These are phyloP conservation scores for Lactarius akahatsu DNA, from an alignment of 768 basidiomycete species.

Conservation along the genomic window DNA sequence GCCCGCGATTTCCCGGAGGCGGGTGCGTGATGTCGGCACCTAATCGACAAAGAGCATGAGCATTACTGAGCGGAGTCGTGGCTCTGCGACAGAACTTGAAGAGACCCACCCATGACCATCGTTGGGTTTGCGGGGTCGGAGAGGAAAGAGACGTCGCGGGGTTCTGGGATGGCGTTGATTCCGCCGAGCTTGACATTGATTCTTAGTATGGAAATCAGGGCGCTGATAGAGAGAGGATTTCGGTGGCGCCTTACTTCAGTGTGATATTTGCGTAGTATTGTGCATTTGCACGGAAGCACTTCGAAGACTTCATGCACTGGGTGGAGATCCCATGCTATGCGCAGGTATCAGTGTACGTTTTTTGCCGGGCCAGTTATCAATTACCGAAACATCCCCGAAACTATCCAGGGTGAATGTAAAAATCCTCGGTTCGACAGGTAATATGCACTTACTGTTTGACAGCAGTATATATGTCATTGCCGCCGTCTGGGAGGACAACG, in stretches of 20 bases:
- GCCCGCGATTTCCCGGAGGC: conserved; percentile 61
- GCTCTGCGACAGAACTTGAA: not conserved
- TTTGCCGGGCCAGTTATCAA: not conserved
- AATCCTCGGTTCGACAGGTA: not conserved
- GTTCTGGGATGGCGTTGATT: conserved; percentile 73
- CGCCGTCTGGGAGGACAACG: conserved; percentile 37
- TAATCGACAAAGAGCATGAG: not conserved
- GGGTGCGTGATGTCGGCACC: conserved; percentile 85
- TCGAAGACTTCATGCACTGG: conserved; percentile 67
- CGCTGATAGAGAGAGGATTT: not conserved
- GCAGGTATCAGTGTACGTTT: not conserved
- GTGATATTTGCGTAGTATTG: conserved; percentile 82
- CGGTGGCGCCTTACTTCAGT: conserved; percentile 56
- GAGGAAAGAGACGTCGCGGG: conserved; percentile 58
- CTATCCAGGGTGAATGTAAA: not conserved
- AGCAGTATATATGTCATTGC: conserved; percentile 70
- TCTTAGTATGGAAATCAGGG: conserved; percentile 39
- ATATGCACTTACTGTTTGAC: conserved; percentile 68
- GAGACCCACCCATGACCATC: conserved; percentile 67
- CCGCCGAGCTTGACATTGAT: conserved; percentile 84
- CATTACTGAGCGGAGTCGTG: not conserved
- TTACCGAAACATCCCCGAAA: conserved; percentile 17
- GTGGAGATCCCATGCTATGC: conserved; percentile 66
- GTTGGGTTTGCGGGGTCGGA: conserved; percentile 72
- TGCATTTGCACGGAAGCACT: conserved; percentile 61